A percentile compares a stretch with the other conserved stretches of the same genome.
Evolutionary conservation across 2,329 filamentous ascomycete genomes (phyloP).

Genomic region (Beauveria sp.): DNA sequence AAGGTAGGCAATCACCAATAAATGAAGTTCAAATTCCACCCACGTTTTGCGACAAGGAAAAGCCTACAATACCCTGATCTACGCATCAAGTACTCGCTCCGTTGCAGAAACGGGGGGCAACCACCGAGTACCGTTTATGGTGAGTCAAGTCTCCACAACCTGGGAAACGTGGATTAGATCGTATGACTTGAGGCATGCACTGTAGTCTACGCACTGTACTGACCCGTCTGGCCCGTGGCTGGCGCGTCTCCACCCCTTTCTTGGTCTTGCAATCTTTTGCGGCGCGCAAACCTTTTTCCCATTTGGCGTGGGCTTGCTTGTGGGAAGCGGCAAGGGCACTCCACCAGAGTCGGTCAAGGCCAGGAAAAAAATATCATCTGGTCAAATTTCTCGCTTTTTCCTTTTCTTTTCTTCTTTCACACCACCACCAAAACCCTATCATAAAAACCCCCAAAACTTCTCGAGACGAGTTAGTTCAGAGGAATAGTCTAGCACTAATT

Average conservation of each 20-base stretch:
- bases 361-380: conserved; percentile 27
- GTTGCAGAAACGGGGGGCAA: not conserved
- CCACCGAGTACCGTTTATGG: not conserved
- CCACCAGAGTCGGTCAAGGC: conserved; percentile 17
- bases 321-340: conserved; percentile 12
- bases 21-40: too few relatives aligned
- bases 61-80: not conserved
- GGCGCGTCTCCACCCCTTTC: conserved; percentile 13
- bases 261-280: not conserved
- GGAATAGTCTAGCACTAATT: conserved; percentile 52
- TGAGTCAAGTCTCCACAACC: not conserved
- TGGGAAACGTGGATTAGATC: not conserved
- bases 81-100: not conserved
- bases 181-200: not conserved
- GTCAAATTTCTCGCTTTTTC: conserved; percentile 29
- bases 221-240: not conserved
- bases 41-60: not conserved
- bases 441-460: conserved; percentile 34
- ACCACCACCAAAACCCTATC: conserved; percentile 43
- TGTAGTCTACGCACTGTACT: not conserved
- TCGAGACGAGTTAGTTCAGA: conserved; percentile 42
- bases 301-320: conserved; percentile 6
- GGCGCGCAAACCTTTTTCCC: conserved; percentile 2
- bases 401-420: conserved; percentile 32
- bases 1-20: too few relatives aligned